These are phyloP conservation scores for Obelidium mucronatum DNA, from an alignment of 192 early-diverging fungal species.

Conservation along the genomic window DNA sequence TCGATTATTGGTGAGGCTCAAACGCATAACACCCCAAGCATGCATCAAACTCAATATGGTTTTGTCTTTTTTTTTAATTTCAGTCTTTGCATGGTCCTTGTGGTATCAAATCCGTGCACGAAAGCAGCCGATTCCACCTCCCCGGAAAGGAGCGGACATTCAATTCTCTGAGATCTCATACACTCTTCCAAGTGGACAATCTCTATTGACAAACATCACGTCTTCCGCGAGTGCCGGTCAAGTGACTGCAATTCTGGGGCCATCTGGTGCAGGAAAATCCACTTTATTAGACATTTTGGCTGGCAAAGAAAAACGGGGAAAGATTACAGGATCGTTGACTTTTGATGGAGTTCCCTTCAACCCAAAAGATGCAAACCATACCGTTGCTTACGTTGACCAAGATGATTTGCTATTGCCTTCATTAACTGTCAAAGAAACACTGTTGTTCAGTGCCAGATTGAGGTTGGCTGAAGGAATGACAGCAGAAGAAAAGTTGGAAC, in stretches of 20 bases:
- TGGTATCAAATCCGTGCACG: conserved; percentile 21
- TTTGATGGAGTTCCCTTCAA: conserved; percentile 40
- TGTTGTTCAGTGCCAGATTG: conserved; percentile 78
- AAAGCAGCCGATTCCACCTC: conserved; percentile 30
- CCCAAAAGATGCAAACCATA: conserved; percentile 27
- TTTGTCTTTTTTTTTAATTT: background rate
- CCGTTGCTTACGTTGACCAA: conserved; percentile 58
- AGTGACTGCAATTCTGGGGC: conserved; percentile 88
- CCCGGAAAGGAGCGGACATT: conserved; percentile 42
- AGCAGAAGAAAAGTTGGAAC: conserved; percentile 53
- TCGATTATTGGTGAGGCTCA: conserved; percentile 5
- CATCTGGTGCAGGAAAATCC: conserved; percentile 89
- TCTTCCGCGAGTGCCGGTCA: conserved; percentile 79
- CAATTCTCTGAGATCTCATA: conserved; percentile 41
- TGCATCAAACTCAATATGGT: background rate
- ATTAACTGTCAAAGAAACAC: conserved; percentile 80
- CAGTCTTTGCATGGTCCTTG: conserved; percentile 36
- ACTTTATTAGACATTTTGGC: conserved; percentile 85
- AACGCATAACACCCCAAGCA: background rate
- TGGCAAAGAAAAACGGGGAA: conserved; percentile 61
- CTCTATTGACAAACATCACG: conserved; percentile 68
- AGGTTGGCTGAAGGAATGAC: conserved; percentile 68
- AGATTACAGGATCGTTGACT: conserved; percentile 40
- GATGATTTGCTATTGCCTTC: conserved; percentile 57
- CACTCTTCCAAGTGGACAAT: conserved; percentile 46